Percentiles rank a stretch among this genome's conserved stretches.
These are phyloP conservation scores for Mycosarcoma maydis DNA, from an alignment of 1,284 basidiomycete genomes.

Conservation along the genomic window DNA sequence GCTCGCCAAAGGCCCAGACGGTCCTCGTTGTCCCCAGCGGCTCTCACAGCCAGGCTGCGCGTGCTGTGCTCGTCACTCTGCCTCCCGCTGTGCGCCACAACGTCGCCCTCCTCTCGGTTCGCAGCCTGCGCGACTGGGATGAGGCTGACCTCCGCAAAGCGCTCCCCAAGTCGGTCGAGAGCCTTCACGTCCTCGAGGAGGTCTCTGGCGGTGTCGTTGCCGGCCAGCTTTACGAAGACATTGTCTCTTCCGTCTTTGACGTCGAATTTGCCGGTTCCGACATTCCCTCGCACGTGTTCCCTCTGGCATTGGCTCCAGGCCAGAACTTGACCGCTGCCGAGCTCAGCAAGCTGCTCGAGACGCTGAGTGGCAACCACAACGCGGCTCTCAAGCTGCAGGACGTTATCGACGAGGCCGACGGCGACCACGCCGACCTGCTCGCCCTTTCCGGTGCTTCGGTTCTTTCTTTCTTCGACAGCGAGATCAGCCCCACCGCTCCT, in stretches of 20 bases:
- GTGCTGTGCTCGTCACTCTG: conserved; percentile 54
- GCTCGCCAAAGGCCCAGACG: conserved; percentile 54
- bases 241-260: conserved; percentile 50
- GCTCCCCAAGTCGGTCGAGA: conserved; percentile 55
- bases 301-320: conserved; percentile 50
- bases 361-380: conserved; percentile 29
- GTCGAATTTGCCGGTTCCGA: conserved; percentile 41
- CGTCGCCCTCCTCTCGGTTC: conserved; percentile 59
- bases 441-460: conserved; percentile 53
- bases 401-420: conserved; percentile 39
- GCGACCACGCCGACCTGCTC: conserved; percentile 46
- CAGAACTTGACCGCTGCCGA: conserved; percentile 47
- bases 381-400: conserved; percentile 42
- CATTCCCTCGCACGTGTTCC: conserved; percentile 43
- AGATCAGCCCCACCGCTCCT: conserved; percentile 53
- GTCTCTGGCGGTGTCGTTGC: conserved; percentile 35
- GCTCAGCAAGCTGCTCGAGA: conserved; percentile 51
- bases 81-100: conserved; percentile 47
- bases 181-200: conserved; percentile 63
- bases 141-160: conserved; percentile 54
- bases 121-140: conserved; percentile 58
- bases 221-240: conserved; percentile 58
- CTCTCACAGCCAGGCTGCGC: conserved; percentile 56
- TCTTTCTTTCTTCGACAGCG: conserved; percentile 62
- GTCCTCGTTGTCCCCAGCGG: conserved; percentile 64